phyloP scores from a whole-genome alignment of 73 alveolate species.

The Effrenium voratum region DNA sequence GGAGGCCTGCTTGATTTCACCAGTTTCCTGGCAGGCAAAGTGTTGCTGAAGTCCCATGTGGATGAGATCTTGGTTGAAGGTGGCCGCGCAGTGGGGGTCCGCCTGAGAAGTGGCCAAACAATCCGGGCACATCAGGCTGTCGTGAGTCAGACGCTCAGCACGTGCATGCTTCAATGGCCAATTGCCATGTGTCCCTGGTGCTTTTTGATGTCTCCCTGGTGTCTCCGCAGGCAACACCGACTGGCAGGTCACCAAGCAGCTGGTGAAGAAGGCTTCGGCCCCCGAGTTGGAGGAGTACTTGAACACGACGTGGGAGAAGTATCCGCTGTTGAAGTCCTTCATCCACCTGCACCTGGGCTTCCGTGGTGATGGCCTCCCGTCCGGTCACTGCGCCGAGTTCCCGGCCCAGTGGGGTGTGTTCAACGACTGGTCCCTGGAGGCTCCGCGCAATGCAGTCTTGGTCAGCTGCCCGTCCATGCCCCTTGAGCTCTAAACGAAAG shows the following conservation, averaged over 20 bases:
- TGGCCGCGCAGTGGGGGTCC: conserved; percentile 90
- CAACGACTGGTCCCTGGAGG: conserved; percentile 87
- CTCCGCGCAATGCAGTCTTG: conserved; percentile 90
- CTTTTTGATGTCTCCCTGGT: neutral
- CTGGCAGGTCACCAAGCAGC: conserved; percentile 47
- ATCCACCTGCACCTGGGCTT: conserved; percentile 88
- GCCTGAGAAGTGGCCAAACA: conserved; percentile 13
- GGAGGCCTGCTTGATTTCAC: neutral
- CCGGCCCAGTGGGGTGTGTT: conserved; percentile 94
- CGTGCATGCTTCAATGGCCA: neutral
- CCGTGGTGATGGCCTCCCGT: conserved; percentile 69
- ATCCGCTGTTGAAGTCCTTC: conserved; percentile 73
- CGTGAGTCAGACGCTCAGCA: conserved; percentile 32
- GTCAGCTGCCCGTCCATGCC: conserved; percentile 91
- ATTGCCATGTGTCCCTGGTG: neutral
- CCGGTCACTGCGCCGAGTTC: conserved; percentile 67
- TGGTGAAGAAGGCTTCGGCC: conserved; percentile 3
- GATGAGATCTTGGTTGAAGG: conserved; percentile 81
- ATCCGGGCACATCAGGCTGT: conserved; percentile 54
- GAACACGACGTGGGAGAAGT: conserved; percentile 38
- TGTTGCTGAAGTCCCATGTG: conserved; percentile 79
- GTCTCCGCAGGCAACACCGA: conserved; percentile 54
- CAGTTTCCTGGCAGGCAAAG: conserved; percentile 41
- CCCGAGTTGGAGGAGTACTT: conserved; percentile 74
- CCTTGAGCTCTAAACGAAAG: neutral